phyloP scores from a whole-genome alignment of 225 moss, liverwort and hornwort genomes.

The Pseudisothecium myosuroides region DNA sequence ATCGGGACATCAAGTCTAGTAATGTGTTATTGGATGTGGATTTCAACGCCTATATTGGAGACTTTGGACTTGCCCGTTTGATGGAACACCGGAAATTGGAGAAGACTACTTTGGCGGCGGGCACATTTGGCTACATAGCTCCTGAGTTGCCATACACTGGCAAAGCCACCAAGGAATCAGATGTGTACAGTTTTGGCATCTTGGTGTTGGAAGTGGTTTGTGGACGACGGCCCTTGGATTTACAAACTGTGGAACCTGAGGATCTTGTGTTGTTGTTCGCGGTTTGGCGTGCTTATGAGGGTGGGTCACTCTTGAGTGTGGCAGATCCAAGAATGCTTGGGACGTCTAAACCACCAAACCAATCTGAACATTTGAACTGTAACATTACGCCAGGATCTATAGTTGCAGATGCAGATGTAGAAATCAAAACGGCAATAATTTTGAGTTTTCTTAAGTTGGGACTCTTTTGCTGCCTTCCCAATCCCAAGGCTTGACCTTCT shows the following conservation, averaged over 20 bases:
- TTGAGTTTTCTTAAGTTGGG: neutral
- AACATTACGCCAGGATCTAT: fast-evolving
- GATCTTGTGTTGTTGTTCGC: neutral
- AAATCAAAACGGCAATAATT: fast-evolving
- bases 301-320: neutral
- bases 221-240: neutral
- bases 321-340: neutral
- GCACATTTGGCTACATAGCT: neutral
- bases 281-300: neutral
- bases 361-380: neutral
- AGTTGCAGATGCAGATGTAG: fast-evolving
- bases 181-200: neutral
- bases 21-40: too few species aligned
- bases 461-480: neutral
- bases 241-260: neutral
- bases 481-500: neutral
- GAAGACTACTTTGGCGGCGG: too few species aligned
- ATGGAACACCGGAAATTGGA: too few species aligned
- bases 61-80: too few species aligned
- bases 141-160: neutral
- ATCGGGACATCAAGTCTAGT: too few species aligned
- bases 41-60: too few species aligned
- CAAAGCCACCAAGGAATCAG: neutral
- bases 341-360: neutral
- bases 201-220: neutral